A percentile compares a stretch with the other conserved stretches of the same genome.
These are phyloP conservation scores for Tetracladium marchalianum DNA, from an alignment of 495 filamentous ascomycete genomes.

Conservation along the genomic window DNA sequence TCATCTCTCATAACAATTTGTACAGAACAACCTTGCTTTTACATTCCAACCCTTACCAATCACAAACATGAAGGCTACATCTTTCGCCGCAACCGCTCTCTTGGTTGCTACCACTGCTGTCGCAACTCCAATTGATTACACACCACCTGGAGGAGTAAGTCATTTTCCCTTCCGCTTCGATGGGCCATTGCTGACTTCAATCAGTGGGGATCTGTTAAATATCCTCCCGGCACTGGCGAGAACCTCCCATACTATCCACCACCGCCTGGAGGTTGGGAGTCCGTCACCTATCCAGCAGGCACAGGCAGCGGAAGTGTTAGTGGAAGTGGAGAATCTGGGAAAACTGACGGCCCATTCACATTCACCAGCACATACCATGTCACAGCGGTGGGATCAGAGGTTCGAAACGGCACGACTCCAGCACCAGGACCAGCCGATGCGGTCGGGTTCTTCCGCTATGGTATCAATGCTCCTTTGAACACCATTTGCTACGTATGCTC, in stretches of 20 bases:
- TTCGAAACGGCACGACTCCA: slow-evolving; percentile 26
- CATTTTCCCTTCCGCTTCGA: no score
- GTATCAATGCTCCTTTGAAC: slow-evolving; percentile 28
- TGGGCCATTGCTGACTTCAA: no score
- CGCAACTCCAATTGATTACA: no score
- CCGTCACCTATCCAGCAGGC: slow-evolving; percentile 7
- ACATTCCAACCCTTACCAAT: no score
- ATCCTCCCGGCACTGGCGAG: slow-evolving; percentile 9
- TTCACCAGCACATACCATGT: slow-evolving; percentile 31
- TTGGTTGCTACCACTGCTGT: no score
- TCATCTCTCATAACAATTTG: no score
- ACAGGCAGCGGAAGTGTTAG: background rate
- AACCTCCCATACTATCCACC: slow-evolving; percentile 10
- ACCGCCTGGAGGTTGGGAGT: slow-evolving; percentile 11
- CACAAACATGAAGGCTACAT: no score
- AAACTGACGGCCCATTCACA: slow-evolving; percentile 10
- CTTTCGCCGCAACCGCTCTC: no score
- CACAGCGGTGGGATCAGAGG: slow-evolving; percentile 26
- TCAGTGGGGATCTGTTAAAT: slow-evolving; percentile 3
- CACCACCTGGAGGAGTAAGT: no score
- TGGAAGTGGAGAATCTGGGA: background rate
- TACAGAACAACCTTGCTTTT: no score
- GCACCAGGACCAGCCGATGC: slow-evolving; percentile 5
- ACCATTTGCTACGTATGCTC: slow-evolving; percentile 28
- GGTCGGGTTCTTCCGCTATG: slow-evolving; percentile 27